Evolutionary conservation across 2,329 filamentous ascomycete genomes (phyloP).

Genomic region (Leptosphaerulina australis): DNA sequence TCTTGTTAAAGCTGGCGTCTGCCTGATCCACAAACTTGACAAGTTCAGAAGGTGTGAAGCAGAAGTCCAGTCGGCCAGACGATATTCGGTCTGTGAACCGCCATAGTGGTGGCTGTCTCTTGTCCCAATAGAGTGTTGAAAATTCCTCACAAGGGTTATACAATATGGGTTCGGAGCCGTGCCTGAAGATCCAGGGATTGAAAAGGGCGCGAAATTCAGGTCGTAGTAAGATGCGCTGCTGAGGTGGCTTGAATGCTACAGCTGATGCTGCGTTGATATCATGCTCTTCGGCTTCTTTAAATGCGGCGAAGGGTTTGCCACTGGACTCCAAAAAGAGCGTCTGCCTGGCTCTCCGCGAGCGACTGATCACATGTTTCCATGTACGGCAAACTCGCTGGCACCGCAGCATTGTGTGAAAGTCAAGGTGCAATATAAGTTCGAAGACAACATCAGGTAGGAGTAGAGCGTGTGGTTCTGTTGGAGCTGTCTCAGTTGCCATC

Average conservation of each 20-base stretch:
- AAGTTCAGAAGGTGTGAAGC: background rate
- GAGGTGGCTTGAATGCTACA: background rate
- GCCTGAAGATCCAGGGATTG: constrained; percentile 7
- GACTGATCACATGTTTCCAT: background rate
- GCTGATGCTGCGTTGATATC: background rate
- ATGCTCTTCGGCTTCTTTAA: constrained; percentile 2
- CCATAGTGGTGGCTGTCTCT: background rate
- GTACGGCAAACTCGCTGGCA: constrained; percentile 3
- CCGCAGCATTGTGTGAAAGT: too few species aligned
- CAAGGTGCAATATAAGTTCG: background rate
- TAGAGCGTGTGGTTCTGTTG: background rate
- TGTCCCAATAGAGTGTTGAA: background rate
- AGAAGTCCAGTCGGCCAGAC: background rate
- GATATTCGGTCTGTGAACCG: constrained; percentile 6
- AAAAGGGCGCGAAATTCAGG: constrained; percentile 5
- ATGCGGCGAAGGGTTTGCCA: background rate
- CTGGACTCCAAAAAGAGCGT: background rate
- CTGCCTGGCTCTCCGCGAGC: background rate
- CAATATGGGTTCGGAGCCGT: background rate
- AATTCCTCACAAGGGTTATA: too few species aligned
- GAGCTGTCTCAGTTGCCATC: background rate
- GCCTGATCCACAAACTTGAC: background rate
- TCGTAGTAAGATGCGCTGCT: background rate
- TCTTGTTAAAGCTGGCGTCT: background rate
- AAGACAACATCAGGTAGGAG: constrained; percentile 2